Conservation (phyloP, 1,139 yeast genomes). For the Scheffersomyces cryptocercus region DNA sequence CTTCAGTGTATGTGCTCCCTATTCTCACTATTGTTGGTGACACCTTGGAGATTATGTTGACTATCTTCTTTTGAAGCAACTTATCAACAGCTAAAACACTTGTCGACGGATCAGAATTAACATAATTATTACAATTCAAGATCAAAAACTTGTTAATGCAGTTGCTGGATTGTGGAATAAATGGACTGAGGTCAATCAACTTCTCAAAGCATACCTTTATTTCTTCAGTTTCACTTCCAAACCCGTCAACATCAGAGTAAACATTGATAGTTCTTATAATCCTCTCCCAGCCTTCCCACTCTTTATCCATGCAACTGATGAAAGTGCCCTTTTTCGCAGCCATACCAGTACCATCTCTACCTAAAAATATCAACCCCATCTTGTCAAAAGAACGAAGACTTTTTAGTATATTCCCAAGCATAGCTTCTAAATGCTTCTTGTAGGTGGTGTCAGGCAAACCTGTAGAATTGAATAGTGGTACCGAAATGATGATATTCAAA, state of each 20-base stretch:
- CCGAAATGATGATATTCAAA: conserved; percentile 47
- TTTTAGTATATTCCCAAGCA: conserved; percentile 27
- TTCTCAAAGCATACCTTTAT: conserved; percentile 28
- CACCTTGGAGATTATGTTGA: conserved; percentile 14
- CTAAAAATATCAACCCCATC: conserved; percentile 56
- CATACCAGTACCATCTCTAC: conserved; percentile 42
- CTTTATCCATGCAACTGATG: conserved; percentile 52
- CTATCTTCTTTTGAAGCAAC: conserved; percentile 7
- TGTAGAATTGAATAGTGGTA: conserved; percentile 41
- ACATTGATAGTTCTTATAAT: conserved; percentile 44
- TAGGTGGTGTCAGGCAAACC: conserved; percentile 34
- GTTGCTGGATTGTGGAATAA: conserved; percentile 20
- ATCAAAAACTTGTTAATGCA: conserved; percentile 30
- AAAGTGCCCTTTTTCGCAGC: conserved; percentile 47
- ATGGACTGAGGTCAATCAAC: conserved; percentile 31
- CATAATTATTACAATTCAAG: conserved; percentile 22
- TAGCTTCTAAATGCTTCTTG: conserved; percentile 23
- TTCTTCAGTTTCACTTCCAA: conserved; percentile 22
- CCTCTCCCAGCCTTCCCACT: conserved; percentile 61
- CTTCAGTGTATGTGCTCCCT: conserved; percentile 21
- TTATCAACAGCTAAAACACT: conserved; percentile 6
- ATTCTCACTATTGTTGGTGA: conserved; percentile 28
- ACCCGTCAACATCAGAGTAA: conserved; percentile 23
- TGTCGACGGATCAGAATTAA: conserved; percentile 5
- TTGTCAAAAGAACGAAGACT: conserved; percentile 45